A percentile compares a stretch with the other conserved stretches of the same genome.
phyloP scores from a whole-genome alignment of 1,139 yeast species.

The Kurtzmaniella quercitrusa region DNA sequence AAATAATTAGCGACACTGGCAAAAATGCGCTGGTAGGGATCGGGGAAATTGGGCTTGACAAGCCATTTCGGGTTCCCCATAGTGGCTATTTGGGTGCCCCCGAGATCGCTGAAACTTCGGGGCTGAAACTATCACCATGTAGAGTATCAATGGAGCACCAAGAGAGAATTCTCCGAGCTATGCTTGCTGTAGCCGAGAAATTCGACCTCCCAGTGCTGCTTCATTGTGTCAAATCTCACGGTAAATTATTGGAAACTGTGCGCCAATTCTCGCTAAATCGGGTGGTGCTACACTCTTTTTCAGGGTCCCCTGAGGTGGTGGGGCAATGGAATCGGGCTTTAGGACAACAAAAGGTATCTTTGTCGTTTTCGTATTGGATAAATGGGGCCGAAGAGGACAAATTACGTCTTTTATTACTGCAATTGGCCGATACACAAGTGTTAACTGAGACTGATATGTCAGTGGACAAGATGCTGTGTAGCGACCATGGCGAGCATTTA shows the following conservation, averaged over 20 bases:
- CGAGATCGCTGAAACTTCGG: constrained; percentile 6
- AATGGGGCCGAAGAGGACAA: constrained; percentile 37
- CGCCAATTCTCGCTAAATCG: constrained; percentile 20
- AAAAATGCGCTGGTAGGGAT: constrained; percentile 33
- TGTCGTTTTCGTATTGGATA: constrained; percentile 62
- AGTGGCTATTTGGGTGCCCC: constrained; percentile 50
- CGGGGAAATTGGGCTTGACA: constrained; percentile 93
- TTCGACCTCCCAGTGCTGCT: constrained; percentile 56
- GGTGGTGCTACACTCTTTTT: constrained; percentile 75
- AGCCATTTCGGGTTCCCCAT: constrained; percentile 62
- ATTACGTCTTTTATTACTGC: constrained; percentile 16
- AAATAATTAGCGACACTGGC: not conserved
- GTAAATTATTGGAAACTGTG: constrained; percentile 48
- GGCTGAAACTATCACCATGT: constrained; percentile 34
- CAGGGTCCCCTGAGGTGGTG: constrained; percentile 75
- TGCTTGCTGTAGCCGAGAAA: constrained; percentile 51
- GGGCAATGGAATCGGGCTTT: constrained; percentile 40
- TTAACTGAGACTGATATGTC: constrained; percentile 37
- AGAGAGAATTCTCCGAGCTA: constrained; percentile 40
- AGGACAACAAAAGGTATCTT: constrained; percentile 20
- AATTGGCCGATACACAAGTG: constrained; percentile 21
- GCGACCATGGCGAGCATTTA: constrained; percentile 17
- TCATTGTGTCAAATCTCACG: constrained; percentile 83
- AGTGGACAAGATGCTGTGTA: constrained; percentile 22
- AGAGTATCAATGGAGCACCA: constrained; percentile 68